Evolutionary conservation across 768 basidiomycete species (phyloP).

Genomic region (Boletus sp.): DNA sequence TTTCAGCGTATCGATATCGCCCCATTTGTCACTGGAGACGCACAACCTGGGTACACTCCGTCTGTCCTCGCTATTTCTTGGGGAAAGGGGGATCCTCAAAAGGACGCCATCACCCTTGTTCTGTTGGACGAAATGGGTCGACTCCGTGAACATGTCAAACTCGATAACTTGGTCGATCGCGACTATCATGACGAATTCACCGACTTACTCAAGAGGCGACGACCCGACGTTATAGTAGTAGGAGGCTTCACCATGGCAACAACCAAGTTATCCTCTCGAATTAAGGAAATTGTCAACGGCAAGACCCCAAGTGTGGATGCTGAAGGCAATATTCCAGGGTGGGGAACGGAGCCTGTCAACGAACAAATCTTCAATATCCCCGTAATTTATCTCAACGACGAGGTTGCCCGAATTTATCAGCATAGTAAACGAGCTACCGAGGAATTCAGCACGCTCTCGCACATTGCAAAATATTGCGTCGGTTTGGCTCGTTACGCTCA

Average conservation of each 20-base stretch:
- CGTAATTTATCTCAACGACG: conserved; percentile 83
- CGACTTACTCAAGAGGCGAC: conserved; percentile 76
- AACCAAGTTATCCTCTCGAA: conserved; percentile 57
- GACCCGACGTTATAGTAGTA: conserved; percentile 84
- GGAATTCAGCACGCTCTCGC: conserved; percentile 77
- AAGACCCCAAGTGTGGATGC: conserved; percentile 24
- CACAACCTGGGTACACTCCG: conserved; percentile 68
- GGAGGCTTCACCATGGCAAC: conserved; percentile 89
- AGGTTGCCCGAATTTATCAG: conserved; percentile 92
- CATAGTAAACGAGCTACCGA: conserved; percentile 80
- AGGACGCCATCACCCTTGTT: conserved; percentile 82
- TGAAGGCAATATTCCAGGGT: conserved; percentile 18
- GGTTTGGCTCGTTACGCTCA: conserved; percentile 92
- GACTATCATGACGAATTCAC: conserved; percentile 71
- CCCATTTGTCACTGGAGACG: conserved; percentile 59
- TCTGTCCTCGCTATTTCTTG: conserved; percentile 88
- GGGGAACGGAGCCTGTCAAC: conserved; percentile 32
- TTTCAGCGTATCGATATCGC: conserved; percentile 78
- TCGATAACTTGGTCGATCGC: conserved; percentile 79
- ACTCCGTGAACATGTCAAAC: conserved; percentile 82
- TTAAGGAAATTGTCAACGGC: conserved; percentile 54
- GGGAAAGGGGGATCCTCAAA: conserved; percentile 92
- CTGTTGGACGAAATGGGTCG: conserved; percentile 87
- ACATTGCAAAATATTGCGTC: conserved; percentile 86
- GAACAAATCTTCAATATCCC: conserved; percentile 57